Base-by-base conservation (phyloP, 2,329 filamentous ascomycete genomes). In the Trichophyton rubrum region DNA sequence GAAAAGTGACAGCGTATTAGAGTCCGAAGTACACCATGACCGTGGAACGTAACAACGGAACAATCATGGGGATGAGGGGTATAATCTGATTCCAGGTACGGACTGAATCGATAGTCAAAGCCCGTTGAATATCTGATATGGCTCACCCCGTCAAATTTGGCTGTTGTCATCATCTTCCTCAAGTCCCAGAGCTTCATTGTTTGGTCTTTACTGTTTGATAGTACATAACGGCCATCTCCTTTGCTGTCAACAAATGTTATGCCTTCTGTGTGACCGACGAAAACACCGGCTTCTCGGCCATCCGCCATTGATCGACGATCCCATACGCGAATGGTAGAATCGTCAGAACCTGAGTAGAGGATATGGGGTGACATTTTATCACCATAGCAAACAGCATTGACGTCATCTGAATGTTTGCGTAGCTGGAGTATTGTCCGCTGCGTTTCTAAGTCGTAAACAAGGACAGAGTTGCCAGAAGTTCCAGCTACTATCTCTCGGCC, bases 171-270 rank as follows among this genome's bases (percentile, higher is more conserved):
- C 80, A 90, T 92, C 80, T 89, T 95, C 58, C 92, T 82, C 60
- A 96, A 72, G 72, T 99, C 93, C 93, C 93, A 99, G 0, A 99
- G 80, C 74, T 97, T 97, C 84, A 95, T 95, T 47, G 86, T 92
- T 73, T 97, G 93, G 70, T 99, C 93, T 71, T 97, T 99, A 63
- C 85, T 89, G 68, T 99, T 99, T 66, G 87, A 91, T 27, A 99
- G 82, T 7, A 97, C 87, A 71, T 97, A 97, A 61, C 92, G 83
- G 1, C 85, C 84, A 68, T 96, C 90, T 45, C 88, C 89, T 79
- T 97, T 92, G 73, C 87, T 92, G 70, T 86, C 84, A 38, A 86
- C 82, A 63, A 85, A 86, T 0, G 84, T 86, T 57, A 86, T 66
- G 5, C 83, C 83, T 70, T 86, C 83, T 0, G 60, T 62, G 45